Evolutionary conservation across 345 rosid species (phyloP).

Genomic region (Eucalyptus viminalis): DNA sequence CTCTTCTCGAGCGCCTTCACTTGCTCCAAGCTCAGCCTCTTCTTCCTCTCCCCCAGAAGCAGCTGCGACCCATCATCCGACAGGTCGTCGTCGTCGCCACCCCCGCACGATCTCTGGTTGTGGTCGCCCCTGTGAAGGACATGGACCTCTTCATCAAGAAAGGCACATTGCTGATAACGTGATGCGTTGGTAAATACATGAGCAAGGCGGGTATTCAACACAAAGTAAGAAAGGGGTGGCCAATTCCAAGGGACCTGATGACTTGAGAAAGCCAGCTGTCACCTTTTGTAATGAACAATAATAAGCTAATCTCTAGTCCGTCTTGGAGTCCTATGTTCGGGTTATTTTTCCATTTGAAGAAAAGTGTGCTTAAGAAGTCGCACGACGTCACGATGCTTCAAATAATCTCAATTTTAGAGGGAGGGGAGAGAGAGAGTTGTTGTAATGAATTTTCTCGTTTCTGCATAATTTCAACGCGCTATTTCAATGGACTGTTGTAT

Average conservation of each 20-base stretch:
- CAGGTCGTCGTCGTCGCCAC: neutral
- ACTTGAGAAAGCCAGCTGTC: neutral
- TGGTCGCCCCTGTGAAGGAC: neutral
- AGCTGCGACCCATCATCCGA: constrained; percentile 38
- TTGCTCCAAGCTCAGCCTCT: constrained; percentile 64
- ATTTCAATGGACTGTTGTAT: neutral
- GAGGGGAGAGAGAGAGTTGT: neutral
- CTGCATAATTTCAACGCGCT: neutral
- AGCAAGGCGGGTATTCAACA: neutral
- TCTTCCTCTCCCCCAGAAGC: constrained; percentile 57
- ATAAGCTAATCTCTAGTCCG: neutral
- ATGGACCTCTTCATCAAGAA: neutral
- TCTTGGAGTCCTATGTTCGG: neutral
- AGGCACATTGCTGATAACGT: neutral
- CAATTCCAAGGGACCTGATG: neutral
- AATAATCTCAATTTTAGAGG: neutral
- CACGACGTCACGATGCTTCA: neutral
- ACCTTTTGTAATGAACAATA: neutral
- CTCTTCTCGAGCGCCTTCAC: constrained; percentile 69
- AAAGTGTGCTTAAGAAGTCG: neutral
- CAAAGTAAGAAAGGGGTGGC: neutral
- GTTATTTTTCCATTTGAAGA: neutral
- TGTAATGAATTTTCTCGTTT: neutral
- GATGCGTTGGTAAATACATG: neutral
- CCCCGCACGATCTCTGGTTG: neutral